Base-by-base conservation (phyloP, 2,329 filamentous ascomycete genomes). In the Plectosphaerella sp. region DNA sequence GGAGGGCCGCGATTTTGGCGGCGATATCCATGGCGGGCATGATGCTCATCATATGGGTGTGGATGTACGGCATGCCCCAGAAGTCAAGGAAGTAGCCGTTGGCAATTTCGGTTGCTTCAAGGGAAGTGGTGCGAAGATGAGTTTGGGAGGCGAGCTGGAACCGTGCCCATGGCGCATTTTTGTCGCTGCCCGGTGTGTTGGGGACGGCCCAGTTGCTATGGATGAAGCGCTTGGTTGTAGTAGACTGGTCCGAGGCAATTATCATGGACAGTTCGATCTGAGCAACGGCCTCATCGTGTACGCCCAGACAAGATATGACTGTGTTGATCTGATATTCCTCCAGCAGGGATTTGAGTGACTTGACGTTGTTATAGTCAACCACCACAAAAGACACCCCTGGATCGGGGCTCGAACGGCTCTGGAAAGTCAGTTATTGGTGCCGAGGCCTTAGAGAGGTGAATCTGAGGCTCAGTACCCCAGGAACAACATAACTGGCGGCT, bases 181-280 rank as follows among this genome's bases (percentile, higher is more conserved):
- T 47, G n/a, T 62, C 50, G 46, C 16, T 10, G 43, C 39, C 50
- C 16, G 28, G 46, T 16, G 47, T 49, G 45, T 37, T 61, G 2
- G 67, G 62, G 15, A 66, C 63, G 4, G 65, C 72, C 59, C 66
- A 78, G 51, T 69, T 63, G 55, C 69, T 77, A 0, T 73, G 66
- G 22, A 78, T 68, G 48, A 74, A 72, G 16, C 73, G 59, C 50
- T 64, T 64, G 1, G 72, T 74, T 1, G 55, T 50, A 7, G 42
- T 54, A 1, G 74, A 71, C 16, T 56, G 54, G 16, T 69, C 71
- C 0, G 74, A 72, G 3, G 74, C 76, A 10, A 63, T 58, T 50
- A 78, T 73, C n/a, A 78, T 62, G 42, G 71, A 70, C 25, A 72
- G 24, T 54, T 78, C 68, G 0, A 64, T 62, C 18, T 25, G 37